Evolutionary conservation across 2,329 filamentous ascomycete genomes (phyloP).

Genomic region (Spiromastix sp.): DNA sequence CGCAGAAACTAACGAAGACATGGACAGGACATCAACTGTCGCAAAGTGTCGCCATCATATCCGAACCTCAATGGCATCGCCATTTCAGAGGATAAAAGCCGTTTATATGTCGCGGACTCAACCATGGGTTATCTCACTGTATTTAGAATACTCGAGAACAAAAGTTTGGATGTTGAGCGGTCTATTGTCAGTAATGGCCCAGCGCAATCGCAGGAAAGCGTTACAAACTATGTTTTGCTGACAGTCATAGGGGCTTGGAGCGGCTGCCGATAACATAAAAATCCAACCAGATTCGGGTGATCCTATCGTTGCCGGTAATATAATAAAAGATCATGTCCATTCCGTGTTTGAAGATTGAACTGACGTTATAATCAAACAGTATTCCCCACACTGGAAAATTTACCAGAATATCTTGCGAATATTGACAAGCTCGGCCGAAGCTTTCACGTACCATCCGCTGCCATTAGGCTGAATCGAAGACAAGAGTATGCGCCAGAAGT

Average conservation of each 20-base stretch:
- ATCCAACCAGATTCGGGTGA: neutral
- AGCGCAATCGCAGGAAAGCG: too few species aligned
- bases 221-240: too few species aligned
- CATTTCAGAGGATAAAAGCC: neutral
- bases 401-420: neutral
- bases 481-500: slow-evolving; percentile 1
- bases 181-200: neutral
- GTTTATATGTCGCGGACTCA: neutral
- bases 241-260: neutral
- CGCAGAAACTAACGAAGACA: too few species aligned
- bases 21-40: slow-evolving; percentile 1
- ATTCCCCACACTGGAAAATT: neutral
- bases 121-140: neutral
- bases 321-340: neutral
- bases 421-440: neutral
- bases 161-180: neutral
- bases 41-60: neutral
- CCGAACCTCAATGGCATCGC: slow-evolving; percentile 1
- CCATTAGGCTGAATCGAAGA: neutral
- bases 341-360: neutral
- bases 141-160: neutral
- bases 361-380: too few species aligned
- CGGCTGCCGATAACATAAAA: neutral
- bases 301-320: neutral
- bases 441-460: neutral